phyloP scores from a whole-genome alignment of 2,329 filamentous ascomycete genomes.

The Peltaster fructicola region DNA sequence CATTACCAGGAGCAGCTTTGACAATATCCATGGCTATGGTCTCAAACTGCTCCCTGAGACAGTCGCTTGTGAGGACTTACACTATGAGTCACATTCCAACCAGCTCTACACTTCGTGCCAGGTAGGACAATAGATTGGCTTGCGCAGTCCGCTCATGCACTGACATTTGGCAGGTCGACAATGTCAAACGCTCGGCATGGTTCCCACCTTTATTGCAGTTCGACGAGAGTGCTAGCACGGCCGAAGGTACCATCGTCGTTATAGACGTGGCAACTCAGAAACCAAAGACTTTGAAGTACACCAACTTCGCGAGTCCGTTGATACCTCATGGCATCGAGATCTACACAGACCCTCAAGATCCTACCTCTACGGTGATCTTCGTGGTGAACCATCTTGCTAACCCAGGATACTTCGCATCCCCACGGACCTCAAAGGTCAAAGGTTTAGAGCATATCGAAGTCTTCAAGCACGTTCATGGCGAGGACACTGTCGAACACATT shows the following conservation, averaged over 20 bases:
- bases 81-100: constrained; percentile 32
- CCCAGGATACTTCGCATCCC: constrained; percentile 18
- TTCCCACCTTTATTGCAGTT: constrained; percentile 33
- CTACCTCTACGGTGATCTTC: constrained; percentile 38
- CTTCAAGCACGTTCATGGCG: constrained; percentile 35
- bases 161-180: too few relatives aligned
- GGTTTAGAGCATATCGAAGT: constrained; percentile 39
- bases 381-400: constrained; percentile 43
- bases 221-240: constrained; percentile 21
- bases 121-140: too few relatives aligned
- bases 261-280: constrained; percentile 35
- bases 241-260: constrained; percentile 31
- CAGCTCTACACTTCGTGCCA: constrained; percentile 41
- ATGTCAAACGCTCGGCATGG: constrained; percentile 29
- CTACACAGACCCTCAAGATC: constrained; percentile 28
- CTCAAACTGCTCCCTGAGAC: constrained; percentile 34
- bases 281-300: constrained; percentile 15
- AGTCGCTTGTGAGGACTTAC: constrained; percentile 41
- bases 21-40: constrained; percentile 19
- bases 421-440: constrained; percentile 17
- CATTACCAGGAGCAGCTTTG: too few relatives aligned
- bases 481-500: constrained; percentile 26
- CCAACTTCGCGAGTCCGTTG: constrained; percentile 36
- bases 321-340: constrained; percentile 45
- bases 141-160: too few relatives aligned